A percentile compares a stretch with the other conserved stretches of the same genome.
These are phyloP conservation scores for Tetrahymena borealis DNA, from an alignment of 73 alveolate genomes.

Conservation along the genomic window DNA sequence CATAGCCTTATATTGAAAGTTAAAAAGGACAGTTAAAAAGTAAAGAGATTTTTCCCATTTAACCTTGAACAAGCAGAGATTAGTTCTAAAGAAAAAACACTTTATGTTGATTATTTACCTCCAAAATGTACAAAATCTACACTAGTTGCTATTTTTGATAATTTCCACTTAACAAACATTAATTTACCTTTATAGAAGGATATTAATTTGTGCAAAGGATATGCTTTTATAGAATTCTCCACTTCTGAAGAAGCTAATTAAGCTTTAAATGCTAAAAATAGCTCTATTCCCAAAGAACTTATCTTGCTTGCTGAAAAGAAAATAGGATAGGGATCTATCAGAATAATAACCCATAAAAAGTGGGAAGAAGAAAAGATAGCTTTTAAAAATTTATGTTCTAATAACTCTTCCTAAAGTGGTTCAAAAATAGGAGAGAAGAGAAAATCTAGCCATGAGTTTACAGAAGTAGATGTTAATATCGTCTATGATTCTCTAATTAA, in stretches of 20 bases:
- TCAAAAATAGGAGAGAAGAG: neutral
- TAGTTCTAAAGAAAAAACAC: neutral
- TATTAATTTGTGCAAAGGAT: neutral
- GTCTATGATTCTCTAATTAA: neutral
- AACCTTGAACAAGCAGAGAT: neutral
- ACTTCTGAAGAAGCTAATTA: neutral
- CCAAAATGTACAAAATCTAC: neutral
- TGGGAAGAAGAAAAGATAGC: neutral
- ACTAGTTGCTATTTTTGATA: neutral
- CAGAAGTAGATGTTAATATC: neutral
- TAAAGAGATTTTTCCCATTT: neutral
- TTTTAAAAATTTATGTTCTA: neutral
- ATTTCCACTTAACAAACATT: neutral
- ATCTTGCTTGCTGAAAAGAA: neutral
- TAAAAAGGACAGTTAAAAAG: neutral
- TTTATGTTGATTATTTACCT: neutral
- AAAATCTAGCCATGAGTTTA: neutral
- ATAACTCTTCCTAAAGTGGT: neutral
- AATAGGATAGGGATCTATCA: neutral
- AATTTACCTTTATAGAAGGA: neutral
- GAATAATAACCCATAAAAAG: neutral
- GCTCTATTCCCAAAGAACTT: neutral
- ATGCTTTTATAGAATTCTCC: neutral
- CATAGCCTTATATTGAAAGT: neutral
- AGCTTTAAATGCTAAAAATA: neutral